Conservation (phyloP, 73 alveolate species). For the Paramecium tetraurelia region DNA sequence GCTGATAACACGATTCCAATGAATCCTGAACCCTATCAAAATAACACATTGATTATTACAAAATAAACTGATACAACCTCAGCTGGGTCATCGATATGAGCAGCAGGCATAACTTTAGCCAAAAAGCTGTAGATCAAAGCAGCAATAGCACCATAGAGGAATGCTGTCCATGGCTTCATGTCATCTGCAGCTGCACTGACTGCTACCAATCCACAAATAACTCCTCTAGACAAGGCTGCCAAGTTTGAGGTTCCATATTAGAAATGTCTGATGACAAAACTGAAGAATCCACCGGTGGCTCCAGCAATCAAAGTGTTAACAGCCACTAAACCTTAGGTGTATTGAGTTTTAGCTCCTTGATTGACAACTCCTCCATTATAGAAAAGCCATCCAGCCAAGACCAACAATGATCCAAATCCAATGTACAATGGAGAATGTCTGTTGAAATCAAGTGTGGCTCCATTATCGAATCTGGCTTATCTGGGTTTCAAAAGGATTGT, state of each 20-base stretch:
- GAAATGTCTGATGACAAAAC: neutral
- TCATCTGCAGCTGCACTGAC: constrained; percentile 8
- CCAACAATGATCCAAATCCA: constrained; percentile 29
- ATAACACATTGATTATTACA: neutral
- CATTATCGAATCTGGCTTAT: neutral
- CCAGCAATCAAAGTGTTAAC: constrained; percentile 46
- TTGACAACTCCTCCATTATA: neutral
- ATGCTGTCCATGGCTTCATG: constrained; percentile 30
- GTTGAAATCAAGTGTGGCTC: neutral
- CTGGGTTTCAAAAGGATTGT: neutral
- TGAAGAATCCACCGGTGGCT: constrained; percentile 14
- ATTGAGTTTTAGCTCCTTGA: neutral
- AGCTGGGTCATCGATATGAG: constrained; percentile 20
- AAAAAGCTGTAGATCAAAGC: neutral
- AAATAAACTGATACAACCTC: constrained; percentile 35
- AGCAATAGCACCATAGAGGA: constrained; percentile 32
- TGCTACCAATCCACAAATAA: constrained; percentile 13
- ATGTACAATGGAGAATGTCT: neutral
- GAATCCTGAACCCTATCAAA: neutral
- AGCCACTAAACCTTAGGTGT: neutral
- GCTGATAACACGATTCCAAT: constrained; percentile 3
- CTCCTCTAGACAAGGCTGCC: constrained; percentile 22
- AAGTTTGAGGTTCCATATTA: neutral
- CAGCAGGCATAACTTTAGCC: constrained; percentile 15
- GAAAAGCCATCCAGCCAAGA: neutral